Evolutionary conservation across 2,329 filamentous ascomycete species (phyloP).

Genomic region (Penicillium verrucosum): DNA sequence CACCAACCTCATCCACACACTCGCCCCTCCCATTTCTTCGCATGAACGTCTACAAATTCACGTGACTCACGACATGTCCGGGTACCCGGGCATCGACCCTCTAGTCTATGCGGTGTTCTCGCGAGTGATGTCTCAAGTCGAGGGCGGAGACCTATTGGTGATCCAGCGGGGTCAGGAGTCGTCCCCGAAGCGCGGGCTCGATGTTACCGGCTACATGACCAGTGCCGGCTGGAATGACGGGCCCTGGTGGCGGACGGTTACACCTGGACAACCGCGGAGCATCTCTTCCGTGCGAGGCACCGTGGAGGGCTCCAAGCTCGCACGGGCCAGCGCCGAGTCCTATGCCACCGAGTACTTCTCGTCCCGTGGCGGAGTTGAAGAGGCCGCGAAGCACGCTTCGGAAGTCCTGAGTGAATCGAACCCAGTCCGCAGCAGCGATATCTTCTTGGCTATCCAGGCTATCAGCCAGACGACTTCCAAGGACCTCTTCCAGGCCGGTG

Average conservation of each 20-base stretch:
- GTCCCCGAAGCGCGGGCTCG: slow-evolving; percentile 62
- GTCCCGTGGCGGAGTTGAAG: slow-evolving; percentile 71
- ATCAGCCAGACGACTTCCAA: slow-evolving; percentile 63
- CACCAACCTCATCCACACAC: slow-evolving; percentile 87
- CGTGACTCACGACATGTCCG: slow-evolving; percentile 91
- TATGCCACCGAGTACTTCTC: slow-evolving; percentile 85
- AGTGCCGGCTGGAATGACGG: slow-evolving; percentile 78
- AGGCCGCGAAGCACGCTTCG: slow-evolving; percentile 73
- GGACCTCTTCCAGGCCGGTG: slow-evolving; percentile 65
- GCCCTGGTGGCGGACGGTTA: slow-evolving; percentile 78
- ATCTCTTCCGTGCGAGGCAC: slow-evolving; percentile 77
- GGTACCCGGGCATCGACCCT: slow-evolving; percentile 91
- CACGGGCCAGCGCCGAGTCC: slow-evolving; percentile 80
- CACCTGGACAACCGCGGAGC: slow-evolving; percentile 64
- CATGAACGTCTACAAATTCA: slow-evolving; percentile 97
- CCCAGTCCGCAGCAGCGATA: slow-evolving; percentile 85
- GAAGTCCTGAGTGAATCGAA: slow-evolving; percentile 79
- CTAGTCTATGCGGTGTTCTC: slow-evolving; percentile 89
- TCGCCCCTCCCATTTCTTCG: slow-evolving; percentile 92
- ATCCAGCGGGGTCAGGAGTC: slow-evolving; percentile 90
- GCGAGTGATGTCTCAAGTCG: slow-evolving; percentile 97
- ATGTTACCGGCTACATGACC: slow-evolving; percentile 31
- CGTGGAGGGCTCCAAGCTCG: slow-evolving; percentile 85
- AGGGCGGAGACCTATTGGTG: slow-evolving; percentile 91
- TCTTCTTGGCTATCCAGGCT: slow-evolving; percentile 94